Evolutionary conservation across 306 rosid genomes (phyloP).

Genomic region (Neltuma alba): DNA sequence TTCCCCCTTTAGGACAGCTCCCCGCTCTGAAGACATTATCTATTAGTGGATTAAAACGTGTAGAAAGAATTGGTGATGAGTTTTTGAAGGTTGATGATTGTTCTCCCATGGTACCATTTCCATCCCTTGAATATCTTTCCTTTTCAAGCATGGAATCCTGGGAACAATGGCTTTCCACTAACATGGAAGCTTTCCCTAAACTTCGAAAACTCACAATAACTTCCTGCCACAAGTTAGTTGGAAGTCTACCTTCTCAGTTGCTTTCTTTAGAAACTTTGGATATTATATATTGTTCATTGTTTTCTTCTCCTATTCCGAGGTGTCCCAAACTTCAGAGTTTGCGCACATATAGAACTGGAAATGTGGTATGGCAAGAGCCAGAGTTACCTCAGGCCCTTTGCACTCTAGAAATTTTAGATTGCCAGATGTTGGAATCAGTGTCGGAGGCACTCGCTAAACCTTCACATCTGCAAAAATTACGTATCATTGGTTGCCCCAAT

Average conservation of each 20-base stretch:
- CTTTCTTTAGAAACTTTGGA: not conserved
- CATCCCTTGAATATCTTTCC: not conserved
- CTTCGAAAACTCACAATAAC: not conserved
- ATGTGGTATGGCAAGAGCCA: not conserved
- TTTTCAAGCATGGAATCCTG: not conserved
- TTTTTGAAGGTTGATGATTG: not conserved
- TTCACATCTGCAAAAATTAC: not conserved
- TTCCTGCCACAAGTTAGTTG: not conserved
- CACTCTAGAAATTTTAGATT: not conserved
- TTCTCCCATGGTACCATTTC: not conserved
- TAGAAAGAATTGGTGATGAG: not conserved
- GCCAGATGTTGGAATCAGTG: not conserved
- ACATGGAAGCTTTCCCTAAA: not conserved
- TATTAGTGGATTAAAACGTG: not conserved
- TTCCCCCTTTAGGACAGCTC: constrained; percentile 29
- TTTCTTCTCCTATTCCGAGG: not conserved
- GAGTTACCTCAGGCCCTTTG: not conserved
- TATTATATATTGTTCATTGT: not conserved
- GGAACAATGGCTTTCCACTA: not conserved
- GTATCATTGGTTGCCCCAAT: not conserved
- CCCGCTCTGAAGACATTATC: not conserved
- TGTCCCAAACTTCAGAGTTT: not conserved
- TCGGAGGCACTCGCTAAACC: not conserved
- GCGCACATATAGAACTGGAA: not conserved
- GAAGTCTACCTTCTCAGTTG: not conserved